These are phyloP conservation scores for Haplosporangium sp. DNA, from an alignment of 371 early-diverging fungal genomes.

Conservation along the genomic window DNA sequence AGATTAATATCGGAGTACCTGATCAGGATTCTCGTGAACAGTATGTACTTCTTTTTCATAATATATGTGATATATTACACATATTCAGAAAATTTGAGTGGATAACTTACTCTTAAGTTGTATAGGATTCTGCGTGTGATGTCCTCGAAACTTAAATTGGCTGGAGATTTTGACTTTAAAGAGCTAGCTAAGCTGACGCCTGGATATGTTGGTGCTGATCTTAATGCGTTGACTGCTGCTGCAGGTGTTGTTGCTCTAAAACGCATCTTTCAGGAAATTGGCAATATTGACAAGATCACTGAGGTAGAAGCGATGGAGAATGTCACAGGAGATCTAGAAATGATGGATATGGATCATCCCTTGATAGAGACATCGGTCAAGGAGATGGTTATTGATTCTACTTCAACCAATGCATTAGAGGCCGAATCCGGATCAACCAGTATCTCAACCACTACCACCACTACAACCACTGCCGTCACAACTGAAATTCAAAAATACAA, in stretches of 20 bases:
- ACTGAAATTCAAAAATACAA: slow-evolving; percentile 32
- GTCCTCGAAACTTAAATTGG: slow-evolving; percentile 86
- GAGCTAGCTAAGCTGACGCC: slow-evolving; percentile 95
- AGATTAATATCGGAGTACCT: slow-evolving; percentile 98
- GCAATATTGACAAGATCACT: slow-evolving; percentile 56
- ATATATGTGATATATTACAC: not conserved
- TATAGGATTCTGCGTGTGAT: slow-evolving; percentile 90
- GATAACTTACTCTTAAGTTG: slow-evolving; percentile 3
- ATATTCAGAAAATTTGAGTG: not conserved
- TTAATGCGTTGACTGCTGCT: slow-evolving; percentile 96
- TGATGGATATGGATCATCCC: slow-evolving; percentile 49
- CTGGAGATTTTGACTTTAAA: slow-evolving; percentile 90
- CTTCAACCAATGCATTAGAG: not conserved
- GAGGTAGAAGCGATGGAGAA: slow-evolving; percentile 58
- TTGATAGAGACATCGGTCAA: slow-evolving; percentile 21
- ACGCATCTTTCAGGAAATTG: slow-evolving; percentile 88
- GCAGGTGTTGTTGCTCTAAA: slow-evolving; percentile 97
- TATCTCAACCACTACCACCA: not conserved
- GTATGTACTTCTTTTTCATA: slow-evolving; percentile 56
- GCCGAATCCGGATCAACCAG: not conserved
- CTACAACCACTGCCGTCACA: slow-evolving; percentile 12
- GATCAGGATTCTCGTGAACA: slow-evolving; percentile 94
- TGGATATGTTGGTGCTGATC: slow-evolving; percentile 99
- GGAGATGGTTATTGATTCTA: slow-evolving; percentile 32
- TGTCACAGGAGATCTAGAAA: slow-evolving; percentile 57